Evolutionary conservation across 1,284 basidiomycete genomes (phyloP), one percentile per base, ranked within the genome.

Genomic region (Marasmius tenuissimus): DNA sequence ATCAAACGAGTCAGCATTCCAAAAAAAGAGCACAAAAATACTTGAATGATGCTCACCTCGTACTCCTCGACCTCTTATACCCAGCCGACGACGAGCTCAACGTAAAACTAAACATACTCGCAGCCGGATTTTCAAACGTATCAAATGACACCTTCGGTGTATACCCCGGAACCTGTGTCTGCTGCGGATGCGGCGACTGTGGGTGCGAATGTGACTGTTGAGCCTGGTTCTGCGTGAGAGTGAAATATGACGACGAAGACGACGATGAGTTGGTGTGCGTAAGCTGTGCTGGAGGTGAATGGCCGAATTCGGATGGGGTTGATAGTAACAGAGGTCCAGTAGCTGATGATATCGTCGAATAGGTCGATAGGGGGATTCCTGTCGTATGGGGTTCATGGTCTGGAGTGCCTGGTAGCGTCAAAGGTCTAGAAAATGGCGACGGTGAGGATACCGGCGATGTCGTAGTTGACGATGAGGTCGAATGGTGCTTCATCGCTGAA

Each of bases 101-200:
- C 0, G 88, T 91, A 68, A 86, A 91, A 34, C 84, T 92, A 70
- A 87, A 86, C 85, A 87, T 91, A 68, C 83, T 85, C 11, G 87
- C 87, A 61, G 81, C 85, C n/a, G 86, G 82, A 67, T 87, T 87
- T 69, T 91, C 88, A 64, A 92, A 92, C 1, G 91, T 93, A 71
- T 93, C 91, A 69, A 94, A 94, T 0, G 89, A 92, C 27, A 96
- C 94, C 73, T 96, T 94, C n/a, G 91, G 85, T 14, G 88, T 90
- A 49, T 63, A 63, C 22, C 62, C 62, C 4, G 62, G 62, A 3
- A 63, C 62, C 39, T 59, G 62, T 4, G 62, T 63, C 53, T 61
- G 59, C 10, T 56, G 60, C 33, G 27, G 49, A 22, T 27, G 27
- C 27, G 27, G 27, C 27, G 27, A 27, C 27, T 27, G 27, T 2